Percentiles rank a stretch among this genome's conserved stretches.
Evolutionary conservation across 75 land plant genomes (phyloP).

Genomic region (Pinus tabuliformis): DNA sequence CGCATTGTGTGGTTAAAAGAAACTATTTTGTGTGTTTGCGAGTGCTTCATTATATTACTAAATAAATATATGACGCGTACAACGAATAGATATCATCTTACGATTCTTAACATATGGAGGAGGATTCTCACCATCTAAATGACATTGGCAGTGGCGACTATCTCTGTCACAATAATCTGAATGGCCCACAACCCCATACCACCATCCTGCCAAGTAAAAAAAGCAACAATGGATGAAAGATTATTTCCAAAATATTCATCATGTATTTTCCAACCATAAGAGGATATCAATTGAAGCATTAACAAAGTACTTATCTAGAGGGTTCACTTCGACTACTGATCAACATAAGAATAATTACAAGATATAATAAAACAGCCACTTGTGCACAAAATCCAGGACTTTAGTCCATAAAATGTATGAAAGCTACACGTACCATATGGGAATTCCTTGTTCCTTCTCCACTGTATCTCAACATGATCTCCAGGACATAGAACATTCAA

Average conservation of each 20-base stretch:
- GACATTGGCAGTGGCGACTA: conserved; percentile 58
- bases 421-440: conserved; percentile 71
- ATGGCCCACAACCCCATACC: conserved; percentile 96
- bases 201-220: conserved; percentile 73
- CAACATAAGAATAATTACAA: neutral
- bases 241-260: neutral
- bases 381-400: neutral
- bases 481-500: conserved; percentile 76
- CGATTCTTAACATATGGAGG: neutral
- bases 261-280: neutral
- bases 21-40: neutral
- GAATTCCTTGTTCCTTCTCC: conserved; percentile 94
- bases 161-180: conserved; percentile 72
- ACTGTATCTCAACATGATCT: conserved; percentile 93
- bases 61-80: neutral
- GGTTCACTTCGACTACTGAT: neutral
- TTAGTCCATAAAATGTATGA: neutral
- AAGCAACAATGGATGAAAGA: neutral
- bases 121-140: conserved; percentile 49
- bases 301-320: neutral
- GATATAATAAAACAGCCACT: too few relatives aligned
- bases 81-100: neutral
- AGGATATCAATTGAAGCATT: neutral
- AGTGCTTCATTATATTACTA: neutral
- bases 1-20: too few relatives aligned